Percentiles rank a stretch among this genome's conserved stretches.
These are phyloP conservation scores for Daldinia sp. DNA, from an alignment of 2,329 filamentous ascomycete species.

Conservation along the genomic window DNA sequence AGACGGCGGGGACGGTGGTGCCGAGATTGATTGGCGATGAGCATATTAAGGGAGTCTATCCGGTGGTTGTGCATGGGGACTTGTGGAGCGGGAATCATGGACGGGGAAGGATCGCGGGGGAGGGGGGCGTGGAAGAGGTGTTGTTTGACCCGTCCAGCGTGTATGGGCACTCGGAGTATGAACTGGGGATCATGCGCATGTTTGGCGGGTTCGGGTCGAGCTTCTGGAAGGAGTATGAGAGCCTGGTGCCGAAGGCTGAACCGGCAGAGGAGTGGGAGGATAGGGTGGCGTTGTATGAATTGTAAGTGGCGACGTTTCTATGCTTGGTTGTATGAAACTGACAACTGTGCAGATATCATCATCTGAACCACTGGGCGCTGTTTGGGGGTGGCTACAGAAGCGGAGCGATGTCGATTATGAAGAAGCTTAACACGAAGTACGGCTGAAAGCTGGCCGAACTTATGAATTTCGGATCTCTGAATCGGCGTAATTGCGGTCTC, in stretches of 20 bases:
- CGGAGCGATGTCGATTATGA: constrained; percentile 83
- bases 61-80: constrained; percentile 88
- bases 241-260: constrained; percentile 78
- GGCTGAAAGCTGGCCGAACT: constrained; percentile 46
- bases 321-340: background rate
- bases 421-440: constrained; percentile 76
- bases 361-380: constrained; percentile 86
- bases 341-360: constrained; percentile 75
- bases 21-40: constrained; percentile 76
- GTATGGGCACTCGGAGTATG: constrained; percentile 89
- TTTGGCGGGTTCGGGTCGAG: constrained; percentile 82
- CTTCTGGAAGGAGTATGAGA: constrained; percentile 82
- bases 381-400: constrained; percentile 82
- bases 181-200: constrained; percentile 95
- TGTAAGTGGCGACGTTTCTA: constrained; percentile 62
- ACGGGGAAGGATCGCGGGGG: constrained; percentile 65
- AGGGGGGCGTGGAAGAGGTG: constrained; percentile 70
- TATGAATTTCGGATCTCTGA: background rate
- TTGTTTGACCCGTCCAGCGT: constrained; percentile 83
- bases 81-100: constrained; percentile 91
- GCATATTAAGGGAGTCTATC: constrained; percentile 70
- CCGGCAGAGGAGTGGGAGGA: constrained; percentile 87
- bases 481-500: background rate
- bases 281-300: constrained; percentile 79
- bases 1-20: constrained; percentile 70